Base-by-base conservation (phyloP, 352 stramenopile genomes). In the Globisporangium radiosum region DNA sequence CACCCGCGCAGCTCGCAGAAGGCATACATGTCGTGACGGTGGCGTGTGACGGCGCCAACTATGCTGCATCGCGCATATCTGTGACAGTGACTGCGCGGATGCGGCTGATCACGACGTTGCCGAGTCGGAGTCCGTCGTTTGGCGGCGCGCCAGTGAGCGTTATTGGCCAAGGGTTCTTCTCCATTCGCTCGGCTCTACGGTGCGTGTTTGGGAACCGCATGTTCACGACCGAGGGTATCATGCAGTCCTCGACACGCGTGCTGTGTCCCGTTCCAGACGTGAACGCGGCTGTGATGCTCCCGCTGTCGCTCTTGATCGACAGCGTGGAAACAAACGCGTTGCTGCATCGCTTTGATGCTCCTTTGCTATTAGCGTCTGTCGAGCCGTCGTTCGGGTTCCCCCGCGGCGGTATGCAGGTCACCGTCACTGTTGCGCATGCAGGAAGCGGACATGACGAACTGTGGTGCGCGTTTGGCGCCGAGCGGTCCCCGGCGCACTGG, bases 11-110 rank as follows among this genome's bases (percentile, higher is more conserved):
- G 37, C 52, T 62, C 25, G 7, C 36, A 1, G 47, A 59, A 37
- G 66, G 73, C 3, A 25, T 50, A 4, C 73, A 82, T 48, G 11
- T 42, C 2, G 51, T 79, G 10, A 71, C 69, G 9, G 14, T 82
- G 0, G 73, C 73, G 0, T 79, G 63, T 25, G 73, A 79, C 33
- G 73, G 69, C 47, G 25, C 69, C n/a, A 79, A 75, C 42, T 75
- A 69, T 33, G 61, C 68, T 6, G 15, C 25, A 19, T 75, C 69
- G 8, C 11, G 50, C 10, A 39, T 33, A 9, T 48, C 48, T 6
- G 10, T 82, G 13, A 65, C 53, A 13, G 66, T 62, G 11, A 14
- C 63, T 38, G 43, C 51, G 49, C 37, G 51, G 2, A 54, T 75
- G 19, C 64, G 49, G 17, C 70, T 82, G 7, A 45, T 62, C 9